phyloP scores from a whole-genome alignment of 352 stramenopile species.

The Phytophthora pluvialis region DNA sequence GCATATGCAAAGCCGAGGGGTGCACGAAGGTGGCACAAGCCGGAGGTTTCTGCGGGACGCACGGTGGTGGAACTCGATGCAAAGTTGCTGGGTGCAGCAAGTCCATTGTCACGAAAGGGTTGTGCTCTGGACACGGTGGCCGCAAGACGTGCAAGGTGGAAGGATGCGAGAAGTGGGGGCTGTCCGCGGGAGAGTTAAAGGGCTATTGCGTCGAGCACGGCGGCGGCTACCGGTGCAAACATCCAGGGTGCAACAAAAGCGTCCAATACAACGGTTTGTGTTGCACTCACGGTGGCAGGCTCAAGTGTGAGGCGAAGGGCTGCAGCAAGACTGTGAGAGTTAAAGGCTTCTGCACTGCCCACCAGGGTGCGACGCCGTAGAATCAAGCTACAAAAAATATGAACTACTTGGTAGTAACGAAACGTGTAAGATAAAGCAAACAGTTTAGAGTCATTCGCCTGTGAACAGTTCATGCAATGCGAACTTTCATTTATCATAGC shows the following conservation, averaged over 20 bases:
- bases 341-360: slow-evolving; percentile 28
- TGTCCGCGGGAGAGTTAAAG: slow-evolving; percentile 25
- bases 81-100: slow-evolving; percentile 30
- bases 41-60: slow-evolving; percentile 22
- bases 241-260: slow-evolving; percentile 30
- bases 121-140: slow-evolving; percentile 30
- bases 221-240: slow-evolving; percentile 29
- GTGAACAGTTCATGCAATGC: no score
- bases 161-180: slow-evolving; percentile 30
- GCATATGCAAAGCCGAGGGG: slow-evolving; percentile 31
- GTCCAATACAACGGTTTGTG: slow-evolving; percentile 35
- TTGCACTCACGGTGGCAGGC: slow-evolving; percentile 25
- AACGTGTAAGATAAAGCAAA: no score
- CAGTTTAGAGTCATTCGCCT: no score
- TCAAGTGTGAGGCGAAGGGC: slow-evolving; percentile 21
- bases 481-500: no score
- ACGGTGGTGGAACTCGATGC: slow-evolving; percentile 33
- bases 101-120: slow-evolving; percentile 23
- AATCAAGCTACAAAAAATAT: not conserved
- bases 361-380: slow-evolving; percentile 1
- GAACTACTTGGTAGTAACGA: no score
- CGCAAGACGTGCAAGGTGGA: slow-evolving; percentile 32
- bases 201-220: slow-evolving; percentile 40
- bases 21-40: slow-evolving; percentile 29
- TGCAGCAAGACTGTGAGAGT: slow-evolving; percentile 24